Evolutionary conservation across 2,329 filamentous ascomycete species (phyloP).

Genomic region (Fusarium luffae): DNA sequence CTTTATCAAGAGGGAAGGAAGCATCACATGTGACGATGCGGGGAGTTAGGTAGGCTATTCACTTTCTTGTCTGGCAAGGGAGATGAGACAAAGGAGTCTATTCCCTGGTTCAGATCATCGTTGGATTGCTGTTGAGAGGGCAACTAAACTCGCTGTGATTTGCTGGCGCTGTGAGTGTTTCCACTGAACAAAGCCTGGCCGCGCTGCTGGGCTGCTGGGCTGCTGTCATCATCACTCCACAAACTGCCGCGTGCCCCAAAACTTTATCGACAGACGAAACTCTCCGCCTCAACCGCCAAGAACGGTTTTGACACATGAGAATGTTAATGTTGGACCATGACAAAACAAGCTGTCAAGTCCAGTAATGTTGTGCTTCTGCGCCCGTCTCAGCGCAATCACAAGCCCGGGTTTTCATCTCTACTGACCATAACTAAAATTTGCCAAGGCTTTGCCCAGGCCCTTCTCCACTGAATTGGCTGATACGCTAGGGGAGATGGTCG

Average conservation of each 20-base stretch:
- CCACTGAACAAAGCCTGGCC: background rate
- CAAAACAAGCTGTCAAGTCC: background rate
- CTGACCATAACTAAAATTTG: background rate
- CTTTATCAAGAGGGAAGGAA: background rate
- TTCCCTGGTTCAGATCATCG: background rate
- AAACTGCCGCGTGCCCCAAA: background rate
- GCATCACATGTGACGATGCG: background rate
- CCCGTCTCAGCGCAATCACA: conserved; percentile 1
- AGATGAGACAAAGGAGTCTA: conserved; percentile 2
- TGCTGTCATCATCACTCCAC: conserved; percentile 4
- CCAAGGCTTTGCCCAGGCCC: background rate
- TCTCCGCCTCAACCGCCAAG: background rate
- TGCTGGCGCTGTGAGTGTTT: background rate
- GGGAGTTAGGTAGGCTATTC: background rate
- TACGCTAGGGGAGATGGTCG: conserved; percentile 4
- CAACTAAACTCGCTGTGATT: background rate
- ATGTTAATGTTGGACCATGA: background rate
- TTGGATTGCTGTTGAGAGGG: conserved; percentile 1
- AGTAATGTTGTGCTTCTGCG: background rate
- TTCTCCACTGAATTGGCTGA: conserved; percentile 15
- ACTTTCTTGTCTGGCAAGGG: background rate
- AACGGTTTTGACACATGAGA: background rate
- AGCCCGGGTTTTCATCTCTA: background rate
- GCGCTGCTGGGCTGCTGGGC: conserved; percentile 9
- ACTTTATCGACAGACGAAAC: background rate